phyloP scores from a whole-genome alignment of 495 filamentous ascomycete species.

The Penicillium canescens region DNA sequence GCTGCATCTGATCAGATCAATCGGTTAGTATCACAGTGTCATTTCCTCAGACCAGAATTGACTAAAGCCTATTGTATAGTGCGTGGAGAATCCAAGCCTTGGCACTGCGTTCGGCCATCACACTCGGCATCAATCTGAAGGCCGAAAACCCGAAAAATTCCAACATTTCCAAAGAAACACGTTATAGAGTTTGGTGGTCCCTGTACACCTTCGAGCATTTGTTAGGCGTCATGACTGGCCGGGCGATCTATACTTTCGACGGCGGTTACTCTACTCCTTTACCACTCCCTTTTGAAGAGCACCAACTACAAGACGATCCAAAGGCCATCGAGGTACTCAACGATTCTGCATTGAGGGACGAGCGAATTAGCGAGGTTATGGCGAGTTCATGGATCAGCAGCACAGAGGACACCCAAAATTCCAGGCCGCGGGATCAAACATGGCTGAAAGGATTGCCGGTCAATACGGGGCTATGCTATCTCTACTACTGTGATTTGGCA shows the following conservation, averaged over 20 bases:
- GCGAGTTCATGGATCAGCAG: conserved; percentile 38
- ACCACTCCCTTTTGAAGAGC: conserved; percentile 59
- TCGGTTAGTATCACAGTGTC: conserved; percentile 42
- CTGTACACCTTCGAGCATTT: conserved; percentile 61
- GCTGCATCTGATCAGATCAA: conserved; percentile 63
- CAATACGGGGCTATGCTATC: conserved; percentile 48
- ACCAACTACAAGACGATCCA: conserved; percentile 36
- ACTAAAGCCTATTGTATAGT: conserved; percentile 29
- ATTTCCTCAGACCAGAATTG: background rate
- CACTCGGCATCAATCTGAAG: conserved; percentile 64
- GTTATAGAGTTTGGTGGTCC: conserved; percentile 67
- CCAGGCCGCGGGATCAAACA: conserved; percentile 22
- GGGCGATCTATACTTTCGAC: conserved; percentile 59
- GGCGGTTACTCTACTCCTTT: conserved; percentile 60
- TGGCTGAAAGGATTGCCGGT: conserved; percentile 36
- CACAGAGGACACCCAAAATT: conserved; percentile 22
- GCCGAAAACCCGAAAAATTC: conserved; percentile 52
- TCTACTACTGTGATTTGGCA: conserved; percentile 49
- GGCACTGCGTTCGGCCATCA: conserved; percentile 60
- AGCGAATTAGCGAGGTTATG: conserved; percentile 35
- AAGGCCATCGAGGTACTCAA: conserved; percentile 32
- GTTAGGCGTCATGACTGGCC: conserved; percentile 63
- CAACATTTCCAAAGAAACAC: conserved; percentile 59
- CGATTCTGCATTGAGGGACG: conserved; percentile 31
- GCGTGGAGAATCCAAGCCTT: conserved; percentile 65